Percentiles rank a stretch among this genome's conserved stretches.
These are phyloP conservation scores for Colletotrichum liaoningense DNA, from an alignment of 2,329 filamentous ascomycete genomes.

Conservation along the genomic window DNA sequence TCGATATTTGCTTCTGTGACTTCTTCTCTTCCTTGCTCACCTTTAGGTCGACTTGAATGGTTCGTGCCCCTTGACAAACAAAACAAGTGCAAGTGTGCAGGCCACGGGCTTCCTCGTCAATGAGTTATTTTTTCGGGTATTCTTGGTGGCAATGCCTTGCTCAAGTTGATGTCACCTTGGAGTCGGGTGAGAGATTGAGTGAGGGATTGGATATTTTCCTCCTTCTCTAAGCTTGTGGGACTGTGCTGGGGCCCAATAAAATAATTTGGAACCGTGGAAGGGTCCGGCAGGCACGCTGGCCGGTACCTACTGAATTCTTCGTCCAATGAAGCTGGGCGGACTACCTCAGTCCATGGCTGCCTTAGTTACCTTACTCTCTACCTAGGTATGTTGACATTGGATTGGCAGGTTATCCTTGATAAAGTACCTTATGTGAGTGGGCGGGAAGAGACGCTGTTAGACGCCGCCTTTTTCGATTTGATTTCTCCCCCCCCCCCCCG, in stretches of 20 bases:
- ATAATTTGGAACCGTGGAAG: neutral
- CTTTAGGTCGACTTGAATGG: neutral
- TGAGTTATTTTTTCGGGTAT: neutral
- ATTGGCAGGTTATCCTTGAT: too few relatives aligned
- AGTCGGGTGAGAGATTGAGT: neutral
- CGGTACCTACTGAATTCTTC: neutral
- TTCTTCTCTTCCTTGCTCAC: neutral
- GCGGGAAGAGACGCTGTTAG: too few relatives aligned
- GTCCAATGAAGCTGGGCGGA: neutral
- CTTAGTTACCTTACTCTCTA: too few relatives aligned
- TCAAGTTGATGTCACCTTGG: neutral
- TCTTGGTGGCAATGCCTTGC: neutral
- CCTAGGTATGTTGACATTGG: neutral
- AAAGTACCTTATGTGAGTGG: too few relatives aligned
- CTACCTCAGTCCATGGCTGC: neutral
- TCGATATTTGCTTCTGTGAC: neutral
- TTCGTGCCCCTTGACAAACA: neutral
- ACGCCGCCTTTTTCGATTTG: too few relatives aligned
- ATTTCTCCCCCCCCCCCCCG: too few relatives aligned
- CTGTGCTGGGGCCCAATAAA: neutral
- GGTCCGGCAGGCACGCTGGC: neutral
- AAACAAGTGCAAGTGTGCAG: neutral
- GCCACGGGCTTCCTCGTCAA: too few relatives aligned
- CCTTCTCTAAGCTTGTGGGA: neutral
- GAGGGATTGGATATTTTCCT: slow-evolving; percentile 8